phyloP scores from a whole-genome alignment of 2,329 filamentous ascomycete species.

The Phaeoacremonium minimum region DNA sequence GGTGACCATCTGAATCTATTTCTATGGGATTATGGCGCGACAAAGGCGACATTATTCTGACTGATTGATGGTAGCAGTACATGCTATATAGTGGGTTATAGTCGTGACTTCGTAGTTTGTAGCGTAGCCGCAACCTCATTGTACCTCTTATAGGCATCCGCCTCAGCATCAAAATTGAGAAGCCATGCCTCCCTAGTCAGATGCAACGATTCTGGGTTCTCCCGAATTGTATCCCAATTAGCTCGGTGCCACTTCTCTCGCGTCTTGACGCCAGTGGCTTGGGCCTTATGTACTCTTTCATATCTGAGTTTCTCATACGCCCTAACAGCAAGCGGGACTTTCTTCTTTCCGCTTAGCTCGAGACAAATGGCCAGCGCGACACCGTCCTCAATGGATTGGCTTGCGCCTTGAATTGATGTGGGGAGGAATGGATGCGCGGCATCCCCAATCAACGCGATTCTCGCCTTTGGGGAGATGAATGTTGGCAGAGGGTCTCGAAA shows the following conservation, averaged over 20 bases:
- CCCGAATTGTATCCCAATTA: conserved; percentile 18
- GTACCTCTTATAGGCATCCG: conserved; percentile 20
- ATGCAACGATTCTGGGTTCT: conserved; percentile 20
- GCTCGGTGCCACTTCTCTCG: conserved; percentile 25
- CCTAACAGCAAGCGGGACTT: conserved; percentile 18
- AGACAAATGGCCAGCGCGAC: conserved; percentile 26
- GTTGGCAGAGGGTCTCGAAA: conserved; percentile 20
- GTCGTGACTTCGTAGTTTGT: too few species aligned
- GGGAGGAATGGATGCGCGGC: conserved; percentile 34
- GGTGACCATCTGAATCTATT: too few species aligned
- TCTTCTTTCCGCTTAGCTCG: conserved; percentile 11
- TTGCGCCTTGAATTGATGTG: conserved; percentile 31
- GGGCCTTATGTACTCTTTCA: conserved; percentile 21
- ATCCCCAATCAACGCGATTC: conserved; percentile 31
- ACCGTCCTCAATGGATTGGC: conserved; percentile 34
- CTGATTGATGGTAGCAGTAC: too few species aligned
- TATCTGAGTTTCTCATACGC: conserved; percentile 24
- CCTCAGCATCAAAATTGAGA: conserved; percentile 22
- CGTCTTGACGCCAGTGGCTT: conserved; percentile 24
- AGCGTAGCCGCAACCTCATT: conserved; percentile 2
- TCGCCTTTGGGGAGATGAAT: conserved; percentile 24
- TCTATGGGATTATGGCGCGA: too few species aligned
- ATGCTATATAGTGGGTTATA: too few species aligned
- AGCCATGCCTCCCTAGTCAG: conserved; percentile 22
- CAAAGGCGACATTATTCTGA: too few species aligned